Evolutionary conservation across 805 yeast genomes (phyloP).

Genomic region (Saturnispora ahearnii): DNA sequence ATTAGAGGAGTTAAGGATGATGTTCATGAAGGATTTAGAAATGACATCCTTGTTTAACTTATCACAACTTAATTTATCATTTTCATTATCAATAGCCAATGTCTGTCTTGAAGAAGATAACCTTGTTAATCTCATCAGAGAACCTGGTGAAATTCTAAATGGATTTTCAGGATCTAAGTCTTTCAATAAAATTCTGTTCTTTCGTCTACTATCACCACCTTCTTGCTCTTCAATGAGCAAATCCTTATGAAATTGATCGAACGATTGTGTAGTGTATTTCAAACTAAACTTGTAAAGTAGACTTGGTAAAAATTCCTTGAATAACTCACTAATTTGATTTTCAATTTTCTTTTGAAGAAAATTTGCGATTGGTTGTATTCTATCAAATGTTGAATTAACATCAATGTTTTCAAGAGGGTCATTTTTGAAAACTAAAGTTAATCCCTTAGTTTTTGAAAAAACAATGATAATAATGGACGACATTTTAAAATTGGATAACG

Average conservation of each 20-base stretch:
- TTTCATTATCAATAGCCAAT: conserved; percentile 24
- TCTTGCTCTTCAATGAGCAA: conserved; percentile 26
- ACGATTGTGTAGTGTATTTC: conserved; percentile 42
- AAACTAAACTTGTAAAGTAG: conserved; percentile 68
- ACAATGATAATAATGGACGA: conserved; percentile 81
- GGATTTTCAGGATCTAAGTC: conserved; percentile 49
- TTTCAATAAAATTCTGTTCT: conserved; percentile 33
- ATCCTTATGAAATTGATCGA: conserved; percentile 31
- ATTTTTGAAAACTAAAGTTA: conserved; percentile 79
- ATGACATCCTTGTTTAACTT: conserved; percentile 26
- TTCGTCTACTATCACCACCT: conserved; percentile 22
- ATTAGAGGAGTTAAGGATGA: conserved; percentile 19
- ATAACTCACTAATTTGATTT: conserved; percentile 65
- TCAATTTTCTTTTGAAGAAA: conserved; percentile 79
- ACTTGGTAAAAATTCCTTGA: conserved; percentile 77
- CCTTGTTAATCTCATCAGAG: conserved; percentile 56
- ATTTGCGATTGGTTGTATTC: conserved; percentile 73
- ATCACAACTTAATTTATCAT: conserved; percentile 23
- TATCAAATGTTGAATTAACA: conserved; percentile 81
- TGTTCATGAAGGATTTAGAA: conserved; percentile 27
- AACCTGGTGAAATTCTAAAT: conserved; percentile 52
- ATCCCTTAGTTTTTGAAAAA: conserved; percentile 70
- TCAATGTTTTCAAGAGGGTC: conserved; percentile 80
- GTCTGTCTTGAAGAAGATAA: conserved; percentile 73
- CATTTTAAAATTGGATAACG: conserved; percentile 59